These are phyloP conservation scores for Euphrasia confusa DNA, from an alignment of 257 asterid genomes.

Conservation along the genomic window DNA sequence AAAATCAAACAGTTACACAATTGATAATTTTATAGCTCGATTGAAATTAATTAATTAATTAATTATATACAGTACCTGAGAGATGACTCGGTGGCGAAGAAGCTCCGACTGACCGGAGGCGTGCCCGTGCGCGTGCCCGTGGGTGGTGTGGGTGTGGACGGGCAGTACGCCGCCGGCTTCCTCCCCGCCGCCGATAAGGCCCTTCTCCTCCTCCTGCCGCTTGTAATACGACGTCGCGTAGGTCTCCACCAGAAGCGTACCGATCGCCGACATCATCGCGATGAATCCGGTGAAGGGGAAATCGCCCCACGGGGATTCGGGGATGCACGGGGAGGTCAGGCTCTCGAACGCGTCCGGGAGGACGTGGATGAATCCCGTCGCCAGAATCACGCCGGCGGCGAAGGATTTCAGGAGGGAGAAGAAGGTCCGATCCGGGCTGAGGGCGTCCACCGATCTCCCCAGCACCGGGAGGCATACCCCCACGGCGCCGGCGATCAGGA, in stretches of 20 bases:
- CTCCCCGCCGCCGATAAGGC: not conserved
- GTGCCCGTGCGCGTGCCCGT: conserved; percentile 30
- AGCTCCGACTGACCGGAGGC: conserved; percentile 21
- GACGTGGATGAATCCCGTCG: conserved; percentile 44
- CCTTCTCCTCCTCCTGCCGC: conserved; percentile 9
- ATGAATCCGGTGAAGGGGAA: conserved; percentile 45
- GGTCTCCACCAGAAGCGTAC: conserved; percentile 39
- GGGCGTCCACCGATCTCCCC: conserved; percentile 26
- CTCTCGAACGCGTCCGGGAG: conserved; percentile 37
- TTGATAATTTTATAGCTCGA: not conserved
- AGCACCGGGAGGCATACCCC: conserved; percentile 36
- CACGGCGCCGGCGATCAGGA: conserved; percentile 26
- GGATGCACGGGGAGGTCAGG: conserved; percentile 35
- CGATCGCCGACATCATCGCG: conserved; percentile 39
- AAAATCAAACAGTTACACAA: not conserved
- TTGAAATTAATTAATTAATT: too few species aligned
- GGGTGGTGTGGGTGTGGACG: conserved; percentile 18
- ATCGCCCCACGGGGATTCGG: conserved; percentile 33
- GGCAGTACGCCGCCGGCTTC: conserved; percentile 20
- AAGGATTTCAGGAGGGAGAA: conserved; percentile 44
- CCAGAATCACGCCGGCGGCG: conserved; percentile 47
- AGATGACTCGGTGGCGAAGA: conserved; percentile 35
- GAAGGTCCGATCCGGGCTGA: conserved; percentile 33
- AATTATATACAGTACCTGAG: too few species aligned
- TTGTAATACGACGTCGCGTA: conserved; percentile 28